A percentile compares a stretch with the other conserved stretches of the same genome.
Evolutionary conservation across 441 rosid genomes (phyloP).

Genomic region (Kokia cookei): DNA sequence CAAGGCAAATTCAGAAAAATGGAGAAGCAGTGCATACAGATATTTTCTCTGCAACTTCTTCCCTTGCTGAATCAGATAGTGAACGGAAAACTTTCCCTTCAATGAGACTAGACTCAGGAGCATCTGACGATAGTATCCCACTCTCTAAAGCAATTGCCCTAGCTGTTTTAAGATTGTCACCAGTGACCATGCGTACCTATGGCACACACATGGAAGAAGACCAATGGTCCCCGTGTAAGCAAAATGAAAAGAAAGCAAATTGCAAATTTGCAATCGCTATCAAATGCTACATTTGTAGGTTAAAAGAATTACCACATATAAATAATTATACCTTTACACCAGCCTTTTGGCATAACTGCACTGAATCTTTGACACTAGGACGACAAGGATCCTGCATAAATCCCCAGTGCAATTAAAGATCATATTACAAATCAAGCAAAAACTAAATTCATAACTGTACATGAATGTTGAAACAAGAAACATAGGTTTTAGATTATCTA

Average conservation of each 20-base stretch:
- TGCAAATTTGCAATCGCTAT: background rate
- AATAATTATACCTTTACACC: conserved; percentile 69
- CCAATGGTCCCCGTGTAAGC: background rate
- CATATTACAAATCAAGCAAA: background rate
- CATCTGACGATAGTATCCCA: conserved; percentile 63
- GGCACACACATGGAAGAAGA: background rate
- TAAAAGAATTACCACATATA: background rate
- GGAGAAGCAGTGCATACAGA: conserved; percentile 33
- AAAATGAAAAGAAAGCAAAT: background rate
- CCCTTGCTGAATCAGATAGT: conserved; percentile 51
- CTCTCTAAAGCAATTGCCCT: conserved; percentile 96
- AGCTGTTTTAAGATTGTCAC: conserved; percentile 91
- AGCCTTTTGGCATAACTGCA: conserved; percentile 70
- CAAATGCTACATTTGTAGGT: background rate
- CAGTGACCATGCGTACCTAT: conserved; percentile 98
- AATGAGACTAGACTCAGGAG: conserved; percentile 61
- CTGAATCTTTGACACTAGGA: conserved; percentile 73
- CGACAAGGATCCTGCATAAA: conserved; percentile 92
- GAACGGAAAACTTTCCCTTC: conserved; percentile 82
- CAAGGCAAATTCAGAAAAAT: background rate
- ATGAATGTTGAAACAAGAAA: background rate
- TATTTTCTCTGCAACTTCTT: conserved; percentile 62
- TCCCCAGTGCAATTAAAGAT: background rate
- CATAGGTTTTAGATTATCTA: background rate
- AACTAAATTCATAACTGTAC: background rate